A percentile compares a stretch with the other conserved stretches of the same genome.
These are phyloP conservation scores for Phycomyces nitens DNA, from an alignment of 192 early-diverging fungal genomes.

Conservation along the genomic window DNA sequence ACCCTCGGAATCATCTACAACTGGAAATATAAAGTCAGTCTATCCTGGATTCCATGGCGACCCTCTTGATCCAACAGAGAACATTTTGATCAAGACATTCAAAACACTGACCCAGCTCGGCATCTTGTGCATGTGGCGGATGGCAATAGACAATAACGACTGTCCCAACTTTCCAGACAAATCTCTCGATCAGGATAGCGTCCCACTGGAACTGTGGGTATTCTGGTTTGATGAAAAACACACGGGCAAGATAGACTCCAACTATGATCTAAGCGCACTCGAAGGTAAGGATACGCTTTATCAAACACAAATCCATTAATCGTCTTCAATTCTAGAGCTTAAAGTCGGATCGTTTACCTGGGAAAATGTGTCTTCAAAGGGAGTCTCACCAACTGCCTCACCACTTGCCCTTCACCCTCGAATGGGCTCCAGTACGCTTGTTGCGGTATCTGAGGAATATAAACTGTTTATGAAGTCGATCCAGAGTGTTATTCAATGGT, in stretches of 20 bases:
- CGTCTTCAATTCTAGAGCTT: slow-evolving; percentile 17
- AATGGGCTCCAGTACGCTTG: slow-evolving; percentile 12
- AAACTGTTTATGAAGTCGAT: slow-evolving; percentile 28
- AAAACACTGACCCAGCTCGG: slow-evolving; percentile 3
- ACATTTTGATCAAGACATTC: slow-evolving; percentile 23
- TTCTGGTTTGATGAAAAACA: slow-evolving; percentile 39
- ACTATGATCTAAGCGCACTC: slow-evolving; percentile 8
- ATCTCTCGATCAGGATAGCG: not conserved
- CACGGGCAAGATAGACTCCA: slow-evolving; percentile 27
- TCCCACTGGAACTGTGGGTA: slow-evolving; percentile 31
- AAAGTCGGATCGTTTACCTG: slow-evolving; percentile 32
- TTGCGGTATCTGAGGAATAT: slow-evolving; percentile 27
- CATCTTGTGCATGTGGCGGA: slow-evolving; percentile 23
- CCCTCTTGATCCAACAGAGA: slow-evolving; percentile 2
- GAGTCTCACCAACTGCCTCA: slow-evolving; percentile 20
- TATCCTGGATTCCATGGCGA: not conserved
- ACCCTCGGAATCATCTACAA: not conserved
- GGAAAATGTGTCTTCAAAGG: slow-evolving; percentile 28
- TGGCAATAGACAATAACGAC: not conserved
- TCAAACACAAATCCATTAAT: not conserved
- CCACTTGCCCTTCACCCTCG: slow-evolving; percentile 15
- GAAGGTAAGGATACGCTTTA: slow-evolving; percentile 21
- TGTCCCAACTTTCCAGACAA: not conserved
- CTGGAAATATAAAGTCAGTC: not conserved
- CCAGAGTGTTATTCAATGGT: slow-evolving; percentile 26